A percentile compares a stretch with the other conserved stretches of the same genome.
These are phyloP conservation scores for Dittrichia graveolens DNA, from an alignment of 129 eudicot genomes.

Conservation along the genomic window DNA sequence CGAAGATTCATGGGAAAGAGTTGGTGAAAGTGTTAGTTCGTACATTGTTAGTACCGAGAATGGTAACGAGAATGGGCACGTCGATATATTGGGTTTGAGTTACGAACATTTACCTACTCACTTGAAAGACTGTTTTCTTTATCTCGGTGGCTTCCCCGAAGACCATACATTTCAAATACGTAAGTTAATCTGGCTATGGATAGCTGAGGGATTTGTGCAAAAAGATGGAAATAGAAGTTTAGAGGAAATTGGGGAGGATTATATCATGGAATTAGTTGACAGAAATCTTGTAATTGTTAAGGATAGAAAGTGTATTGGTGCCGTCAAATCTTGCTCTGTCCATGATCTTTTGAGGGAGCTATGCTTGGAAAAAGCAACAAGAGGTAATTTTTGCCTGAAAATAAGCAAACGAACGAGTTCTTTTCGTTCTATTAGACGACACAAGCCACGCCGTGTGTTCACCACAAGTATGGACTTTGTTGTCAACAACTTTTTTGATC, in stretches of 20 bases:
- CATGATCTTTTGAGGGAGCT: conserved; percentile 38
- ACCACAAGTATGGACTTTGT: background rate
- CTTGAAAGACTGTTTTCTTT: conserved; percentile 31
- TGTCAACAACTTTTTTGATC: background rate
- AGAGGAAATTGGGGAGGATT: conserved; percentile 22
- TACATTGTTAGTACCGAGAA: background rate
- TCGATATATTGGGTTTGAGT: conserved; percentile 13
- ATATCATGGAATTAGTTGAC: conserved; percentile 10
- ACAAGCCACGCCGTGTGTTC: background rate
- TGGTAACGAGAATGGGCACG: background rate
- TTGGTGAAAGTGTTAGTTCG: background rate
- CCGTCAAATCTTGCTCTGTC: background rate
- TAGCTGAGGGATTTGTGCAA: conserved; percentile 40
- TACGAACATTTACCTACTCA: conserved; percentile 24
- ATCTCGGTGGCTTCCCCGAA: conserved; percentile 25
- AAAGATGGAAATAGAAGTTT: conserved; percentile 3
- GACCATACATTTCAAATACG: background rate
- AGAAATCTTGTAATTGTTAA: conserved; percentile 4
- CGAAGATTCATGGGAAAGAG: background rate
- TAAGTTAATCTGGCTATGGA: conserved; percentile 31
- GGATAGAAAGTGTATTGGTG: conserved; percentile 1
- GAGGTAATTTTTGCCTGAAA: background rate
- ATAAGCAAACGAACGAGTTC: background rate
- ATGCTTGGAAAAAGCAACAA: conserved; percentile 18
- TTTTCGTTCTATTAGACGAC: no score